phyloP scores from a whole-genome alignment of 306 rosid genomes.

The Dicorynia guianensis region DNA sequence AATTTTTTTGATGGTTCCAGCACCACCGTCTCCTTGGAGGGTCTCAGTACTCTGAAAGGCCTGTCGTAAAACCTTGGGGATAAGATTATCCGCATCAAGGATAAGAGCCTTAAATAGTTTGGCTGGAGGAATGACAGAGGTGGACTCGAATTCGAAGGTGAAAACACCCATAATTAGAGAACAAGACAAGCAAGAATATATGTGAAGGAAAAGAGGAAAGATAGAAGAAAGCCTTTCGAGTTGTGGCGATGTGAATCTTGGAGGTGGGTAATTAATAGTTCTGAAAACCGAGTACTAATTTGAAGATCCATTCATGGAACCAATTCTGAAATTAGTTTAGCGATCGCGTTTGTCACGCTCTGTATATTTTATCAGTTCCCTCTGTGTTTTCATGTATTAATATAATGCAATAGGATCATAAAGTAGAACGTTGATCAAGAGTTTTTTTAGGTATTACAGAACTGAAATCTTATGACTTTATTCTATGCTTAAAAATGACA shows the following conservation, averaged over 20 bases:
- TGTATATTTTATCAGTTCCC: background rate
- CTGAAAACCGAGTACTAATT: background rate
- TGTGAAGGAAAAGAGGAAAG: background rate
- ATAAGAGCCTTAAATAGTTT: conserved; percentile 50
- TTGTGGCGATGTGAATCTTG: background rate
- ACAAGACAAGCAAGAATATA: background rate
- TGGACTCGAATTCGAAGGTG: conserved; percentile 29
- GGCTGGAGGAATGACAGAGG: conserved; percentile 30
- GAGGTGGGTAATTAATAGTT: background rate
- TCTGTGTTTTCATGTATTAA: background rate
- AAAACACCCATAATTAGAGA: conserved; percentile 42
- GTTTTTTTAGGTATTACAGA: too few relatives aligned
- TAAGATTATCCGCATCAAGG: conserved; percentile 44
- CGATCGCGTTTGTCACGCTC: background rate
- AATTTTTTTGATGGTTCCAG: conserved; percentile 51
- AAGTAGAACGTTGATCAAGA: too few relatives aligned
- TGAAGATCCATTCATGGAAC: background rate
- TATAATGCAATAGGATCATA: background rate
- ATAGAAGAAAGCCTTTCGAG: background rate
- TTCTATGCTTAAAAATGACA: too few relatives aligned
- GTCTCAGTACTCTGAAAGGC: conserved; percentile 36
- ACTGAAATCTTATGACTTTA: too few relatives aligned
- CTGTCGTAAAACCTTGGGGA: conserved; percentile 47
- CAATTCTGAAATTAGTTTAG: background rate
- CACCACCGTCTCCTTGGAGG: conserved; percentile 48